Percentiles rank a stretch among this genome's conserved stretches.
These are phyloP conservation scores for Cyclocybe cylindracea DNA, from an alignment of 768 basidiomycete genomes.

Conservation along the genomic window DNA sequence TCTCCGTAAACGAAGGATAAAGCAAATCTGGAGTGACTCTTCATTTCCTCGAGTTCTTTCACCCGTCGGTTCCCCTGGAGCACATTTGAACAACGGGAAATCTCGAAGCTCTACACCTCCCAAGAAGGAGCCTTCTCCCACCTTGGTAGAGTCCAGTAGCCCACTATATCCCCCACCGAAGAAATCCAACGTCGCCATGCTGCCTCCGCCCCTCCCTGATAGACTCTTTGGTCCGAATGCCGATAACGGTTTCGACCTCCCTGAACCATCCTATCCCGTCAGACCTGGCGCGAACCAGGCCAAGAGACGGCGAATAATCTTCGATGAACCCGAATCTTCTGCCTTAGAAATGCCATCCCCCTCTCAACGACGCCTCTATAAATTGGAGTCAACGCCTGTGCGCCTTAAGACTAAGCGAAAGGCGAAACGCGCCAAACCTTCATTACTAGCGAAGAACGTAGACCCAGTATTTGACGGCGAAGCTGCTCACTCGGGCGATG, in stretches of 20 bases:
- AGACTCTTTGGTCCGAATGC: conserved; percentile 9
- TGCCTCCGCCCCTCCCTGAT: conserved; percentile 26
- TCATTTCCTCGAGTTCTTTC: conserved; percentile 5
- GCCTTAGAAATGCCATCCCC: conserved; percentile 26
- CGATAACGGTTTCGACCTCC: conserved; percentile 4
- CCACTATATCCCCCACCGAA: conserved; percentile 7
- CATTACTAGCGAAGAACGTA: conserved; percentile 23
- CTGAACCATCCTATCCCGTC: conserved; percentile 31
- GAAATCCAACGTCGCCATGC: conserved; percentile 22
- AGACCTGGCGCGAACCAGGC: conserved; percentile 17
- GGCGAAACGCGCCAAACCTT: conserved; percentile 23
- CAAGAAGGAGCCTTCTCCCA: not conserved
- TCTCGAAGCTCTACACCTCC: not conserved
- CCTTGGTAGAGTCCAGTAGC: conserved; percentile 3
- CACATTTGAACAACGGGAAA: not conserved
- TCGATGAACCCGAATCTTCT: conserved; percentile 36
- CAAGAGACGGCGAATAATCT: conserved; percentile 26
- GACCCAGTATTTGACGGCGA: conserved; percentile 63
- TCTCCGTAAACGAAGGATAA: conserved; percentile 10
- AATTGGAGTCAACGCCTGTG: conserved; percentile 30
- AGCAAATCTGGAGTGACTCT: not conserved
- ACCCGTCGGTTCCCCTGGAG: not conserved
- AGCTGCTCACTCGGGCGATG: conserved; percentile 81
- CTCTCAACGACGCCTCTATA: conserved; percentile 39
- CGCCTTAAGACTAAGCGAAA: conserved; percentile 17